Percentiles rank a stretch among this genome's conserved stretches.
These are phyloP conservation scores for Salix udensis DNA, from an alignment of 345 rosid genomes.

Conservation along the genomic window DNA sequence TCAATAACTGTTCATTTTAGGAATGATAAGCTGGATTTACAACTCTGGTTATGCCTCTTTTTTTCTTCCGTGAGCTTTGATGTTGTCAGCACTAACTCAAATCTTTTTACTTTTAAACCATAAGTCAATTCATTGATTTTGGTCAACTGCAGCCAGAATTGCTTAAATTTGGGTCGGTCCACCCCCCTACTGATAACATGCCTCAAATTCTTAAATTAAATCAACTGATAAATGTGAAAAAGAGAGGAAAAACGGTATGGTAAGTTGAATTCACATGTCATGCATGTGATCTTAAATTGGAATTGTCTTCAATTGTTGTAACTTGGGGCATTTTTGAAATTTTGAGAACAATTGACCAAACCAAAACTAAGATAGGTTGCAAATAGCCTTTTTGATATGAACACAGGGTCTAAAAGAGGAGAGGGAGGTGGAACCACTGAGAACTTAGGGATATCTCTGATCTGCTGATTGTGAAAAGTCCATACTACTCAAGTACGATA, in stretches of 20 bases:
- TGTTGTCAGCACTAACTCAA: background rate
- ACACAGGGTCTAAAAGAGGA: too few relatives aligned
- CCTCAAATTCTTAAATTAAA: background rate
- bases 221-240: background rate
- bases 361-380: too few relatives aligned
- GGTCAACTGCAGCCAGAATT: background rate
- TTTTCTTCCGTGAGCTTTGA: background rate
- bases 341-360: too few relatives aligned
- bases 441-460: too few relatives aligned
- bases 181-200: background rate
- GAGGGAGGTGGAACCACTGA: too few relatives aligned
- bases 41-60: background rate
- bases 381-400: too few relatives aligned
- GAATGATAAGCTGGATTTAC: background rate
- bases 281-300: background rate
- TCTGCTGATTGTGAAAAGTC: too few relatives aligned
- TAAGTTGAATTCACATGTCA: background rate
- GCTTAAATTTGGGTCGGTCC: background rate
- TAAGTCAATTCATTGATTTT: background rate
- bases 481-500: background rate
- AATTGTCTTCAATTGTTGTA: too few relatives aligned
- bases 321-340: too few relatives aligned
- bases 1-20: background rate
- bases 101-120: background rate
- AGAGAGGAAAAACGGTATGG: background rate